A percentile compares a stretch with the other conserved stretches of the same genome.
These are phyloP conservation scores for Corynascus novoguineensis DNA, from an alignment of 495 filamentous ascomycete species.

Conservation along the genomic window DNA sequence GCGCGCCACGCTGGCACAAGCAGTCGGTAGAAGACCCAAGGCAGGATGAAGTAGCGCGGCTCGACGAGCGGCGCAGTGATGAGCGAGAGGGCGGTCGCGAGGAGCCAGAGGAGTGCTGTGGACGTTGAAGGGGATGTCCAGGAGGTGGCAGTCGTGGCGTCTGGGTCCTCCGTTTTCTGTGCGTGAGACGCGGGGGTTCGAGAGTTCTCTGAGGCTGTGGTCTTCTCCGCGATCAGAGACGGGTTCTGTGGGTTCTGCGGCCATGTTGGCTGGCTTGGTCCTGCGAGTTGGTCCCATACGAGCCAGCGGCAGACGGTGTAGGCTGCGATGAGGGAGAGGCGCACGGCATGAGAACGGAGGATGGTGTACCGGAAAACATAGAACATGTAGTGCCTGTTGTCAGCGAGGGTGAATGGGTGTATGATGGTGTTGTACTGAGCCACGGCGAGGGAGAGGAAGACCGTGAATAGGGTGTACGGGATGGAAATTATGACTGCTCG, in stretches of 20 bases:
- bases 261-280: background rate
- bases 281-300: constrained; percentile 47
- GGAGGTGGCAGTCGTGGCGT: background rate
- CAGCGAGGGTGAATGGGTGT: constrained; percentile 92
- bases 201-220: background rate
- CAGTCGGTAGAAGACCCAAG: constrained; percentile 90
- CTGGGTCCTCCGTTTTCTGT: too few relatives aligned
- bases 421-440: constrained; percentile 85
- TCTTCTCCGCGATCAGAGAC: too few relatives aligned
- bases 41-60: constrained; percentile 88
- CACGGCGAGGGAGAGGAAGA: constrained; percentile 36
- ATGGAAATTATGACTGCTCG: constrained; percentile 11
- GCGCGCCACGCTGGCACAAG: constrained; percentile 53
- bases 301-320: constrained; percentile 56
- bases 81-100: constrained; percentile 67
- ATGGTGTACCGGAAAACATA: constrained; percentile 88
- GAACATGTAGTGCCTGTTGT: constrained; percentile 96
- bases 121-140: constrained; percentile 28
- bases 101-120: constrained; percentile 58
- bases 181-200: background rate
- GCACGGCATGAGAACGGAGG: constrained; percentile 52
- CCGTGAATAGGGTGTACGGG: constrained; percentile 22
- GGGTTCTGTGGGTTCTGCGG: background rate
- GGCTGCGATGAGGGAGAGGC: constrained; percentile 59
- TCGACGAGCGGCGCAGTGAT: constrained; percentile 89